A percentile compares a stretch with the other conserved stretches of the same genome.
These are phyloP conservation scores for Phytophthora fragariae DNA, from an alignment of 352 stramenopile species.

Conservation along the genomic window DNA sequence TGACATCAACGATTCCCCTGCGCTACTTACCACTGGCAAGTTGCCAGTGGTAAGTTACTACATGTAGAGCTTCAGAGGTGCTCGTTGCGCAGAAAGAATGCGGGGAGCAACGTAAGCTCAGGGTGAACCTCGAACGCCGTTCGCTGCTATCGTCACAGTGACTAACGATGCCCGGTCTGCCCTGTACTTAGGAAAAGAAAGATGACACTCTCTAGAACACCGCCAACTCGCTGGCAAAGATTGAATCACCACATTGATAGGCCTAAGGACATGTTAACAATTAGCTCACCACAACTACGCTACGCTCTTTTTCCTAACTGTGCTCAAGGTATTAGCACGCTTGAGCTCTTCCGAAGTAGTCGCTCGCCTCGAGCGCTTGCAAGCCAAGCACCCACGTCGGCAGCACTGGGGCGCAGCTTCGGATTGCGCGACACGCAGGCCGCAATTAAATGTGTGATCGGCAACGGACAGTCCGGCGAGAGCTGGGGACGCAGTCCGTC, in stretches of 20 bases:
- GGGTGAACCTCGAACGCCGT: neutral
- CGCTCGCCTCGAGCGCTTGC: conserved; percentile 44
- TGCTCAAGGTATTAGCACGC: conserved; percentile 32
- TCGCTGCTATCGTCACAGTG: neutral
- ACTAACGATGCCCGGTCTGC: neutral
- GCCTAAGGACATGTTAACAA: neutral
- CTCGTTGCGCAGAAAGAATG: conserved; percentile 3
- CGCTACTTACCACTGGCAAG: neutral
- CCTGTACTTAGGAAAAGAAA: neutral
- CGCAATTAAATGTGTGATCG: conserved; percentile 64
- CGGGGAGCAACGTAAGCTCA: neutral
- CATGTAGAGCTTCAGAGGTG: neutral
- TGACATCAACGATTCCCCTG: neutral
- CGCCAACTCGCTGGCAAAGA: neutral
- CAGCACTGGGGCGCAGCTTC: conserved; percentile 55
- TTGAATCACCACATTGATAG: neutral
- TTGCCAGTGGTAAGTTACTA: too few species aligned
- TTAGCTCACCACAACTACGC: neutral
- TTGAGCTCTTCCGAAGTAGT: conserved; percentile 48
- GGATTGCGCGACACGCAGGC: conserved; percentile 63
- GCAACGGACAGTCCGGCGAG: conserved; percentile 59
- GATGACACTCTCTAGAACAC: neutral
- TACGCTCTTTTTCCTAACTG: neutral
- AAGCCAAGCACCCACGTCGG: conserved; percentile 53
- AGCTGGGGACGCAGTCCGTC: conserved; percentile 65